A percentile compares a stretch with the other conserved stretches of the same genome.
Evolutionary conservation across 805 yeast species (phyloP).

Genomic region (Zygosaccharomyces kombuchaensis): DNA sequence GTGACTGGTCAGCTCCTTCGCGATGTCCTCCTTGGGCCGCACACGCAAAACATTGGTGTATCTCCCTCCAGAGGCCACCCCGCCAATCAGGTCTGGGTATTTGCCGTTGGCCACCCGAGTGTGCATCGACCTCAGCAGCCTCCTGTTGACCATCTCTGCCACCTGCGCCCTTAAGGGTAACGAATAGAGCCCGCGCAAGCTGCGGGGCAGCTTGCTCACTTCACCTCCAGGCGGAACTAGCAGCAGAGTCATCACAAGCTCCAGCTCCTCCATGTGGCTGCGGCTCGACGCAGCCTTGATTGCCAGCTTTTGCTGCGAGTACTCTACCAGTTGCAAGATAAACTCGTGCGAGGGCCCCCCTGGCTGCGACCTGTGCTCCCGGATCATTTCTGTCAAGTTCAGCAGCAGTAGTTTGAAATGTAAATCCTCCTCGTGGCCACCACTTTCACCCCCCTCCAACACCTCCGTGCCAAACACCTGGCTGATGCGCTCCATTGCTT

Average conservation of each 20-base stretch:
- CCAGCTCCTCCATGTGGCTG: conserved; percentile 65
- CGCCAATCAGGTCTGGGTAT: conserved; percentile 22
- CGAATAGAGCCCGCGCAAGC: conserved; percentile 53
- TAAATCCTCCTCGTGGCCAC: conserved; percentile 46
- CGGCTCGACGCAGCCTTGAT: conserved; percentile 55
- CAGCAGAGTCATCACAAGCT: conserved; percentile 76
- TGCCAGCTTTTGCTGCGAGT: conserved; percentile 60
- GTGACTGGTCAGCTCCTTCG: conserved; percentile 11
- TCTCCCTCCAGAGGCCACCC: conserved; percentile 7
- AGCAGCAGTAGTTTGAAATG: conserved; percentile 71
- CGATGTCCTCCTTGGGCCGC: conserved; percentile 16
- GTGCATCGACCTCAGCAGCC: conserved; percentile 25
- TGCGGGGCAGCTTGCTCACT: conserved; percentile 44
- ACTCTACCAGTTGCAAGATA: conserved; percentile 48
- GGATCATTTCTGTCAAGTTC: conserved; percentile 75
- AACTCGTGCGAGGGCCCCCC: conserved; percentile 42
- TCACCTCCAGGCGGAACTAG: conserved; percentile 42
- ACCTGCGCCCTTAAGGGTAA: conserved; percentile 59
- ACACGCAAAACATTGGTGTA: conserved; percentile 14
- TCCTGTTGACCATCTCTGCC: conserved; percentile 65
- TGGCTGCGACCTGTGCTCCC: conserved; percentile 37
- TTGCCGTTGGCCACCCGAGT: conserved; percentile 19
- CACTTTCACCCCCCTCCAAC: conserved; percentile 18
- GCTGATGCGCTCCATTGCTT: conserved; percentile 33
- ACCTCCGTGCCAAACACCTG: conserved; percentile 26